A percentile compares a stretch with the other conserved stretches of the same genome.
Conservation (phyloP, 176 grass and related monocot genomes). For the maize (Zea mays) region DNA sequence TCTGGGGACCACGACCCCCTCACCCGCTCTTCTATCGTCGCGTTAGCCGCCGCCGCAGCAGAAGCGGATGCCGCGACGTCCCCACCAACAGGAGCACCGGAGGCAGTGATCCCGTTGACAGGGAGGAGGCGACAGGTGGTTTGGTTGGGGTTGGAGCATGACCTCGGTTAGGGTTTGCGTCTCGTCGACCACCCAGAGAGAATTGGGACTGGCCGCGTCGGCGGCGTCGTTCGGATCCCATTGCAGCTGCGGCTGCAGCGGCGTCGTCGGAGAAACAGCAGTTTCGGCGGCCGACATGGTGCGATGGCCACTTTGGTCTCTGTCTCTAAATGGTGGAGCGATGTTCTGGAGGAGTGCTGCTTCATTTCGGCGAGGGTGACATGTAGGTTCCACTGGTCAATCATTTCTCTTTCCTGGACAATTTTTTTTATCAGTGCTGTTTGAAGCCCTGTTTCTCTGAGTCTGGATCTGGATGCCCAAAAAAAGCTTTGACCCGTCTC, state of each 20-base stretch:
- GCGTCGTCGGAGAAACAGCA: constrained; percentile 62
- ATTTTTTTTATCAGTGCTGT: no score
- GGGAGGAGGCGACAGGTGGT: constrained; percentile 35
- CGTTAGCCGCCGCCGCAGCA: not conserved
- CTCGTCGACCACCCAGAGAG: constrained; percentile 8
- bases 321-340: not conserved
- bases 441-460: no score
- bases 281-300: constrained; percentile 50
- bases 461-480: no score
- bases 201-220: not conserved
- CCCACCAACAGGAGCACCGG: not conserved
- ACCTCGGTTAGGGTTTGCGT: constrained; percentile 2
- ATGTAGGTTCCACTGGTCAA: no score
- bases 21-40: constrained; percentile 58
- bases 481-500: no score
- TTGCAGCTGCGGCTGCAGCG: constrained; percentile 40
- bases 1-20: constrained; percentile 87
- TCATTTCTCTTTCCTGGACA: no score
- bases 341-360: constrained; percentile 1
- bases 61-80: constrained; percentile 18
- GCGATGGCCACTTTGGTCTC: not conserved
- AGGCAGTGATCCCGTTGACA: constrained; percentile 43
- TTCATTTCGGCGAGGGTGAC: no score
- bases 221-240: constrained; percentile 26
- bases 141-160: constrained; percentile 19